Conservation (phyloP, 441 rosid species). For the Pelargonium myrrhifolium region DNA sequence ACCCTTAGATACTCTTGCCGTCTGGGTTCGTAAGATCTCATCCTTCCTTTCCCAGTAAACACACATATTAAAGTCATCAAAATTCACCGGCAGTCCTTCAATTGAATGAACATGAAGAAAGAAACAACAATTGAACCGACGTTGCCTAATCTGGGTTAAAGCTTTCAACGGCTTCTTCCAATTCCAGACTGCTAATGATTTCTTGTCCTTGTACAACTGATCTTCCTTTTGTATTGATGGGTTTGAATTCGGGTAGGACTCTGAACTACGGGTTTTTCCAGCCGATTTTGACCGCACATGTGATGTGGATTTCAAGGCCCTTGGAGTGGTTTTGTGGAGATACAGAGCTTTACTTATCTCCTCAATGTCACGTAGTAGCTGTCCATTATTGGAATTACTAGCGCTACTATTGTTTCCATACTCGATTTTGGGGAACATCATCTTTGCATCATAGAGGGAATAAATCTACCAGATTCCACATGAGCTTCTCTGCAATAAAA, state of each 20-base stretch:
- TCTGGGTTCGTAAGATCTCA: conserved; percentile 44
- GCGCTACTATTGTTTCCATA: conserved; percentile 20
- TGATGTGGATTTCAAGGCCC: conserved; percentile 33
- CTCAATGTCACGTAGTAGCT: conserved; percentile 67
- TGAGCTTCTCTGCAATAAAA: too few relatives aligned
- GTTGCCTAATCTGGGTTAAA: conserved; percentile 46
- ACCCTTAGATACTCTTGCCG: conserved; percentile 43
- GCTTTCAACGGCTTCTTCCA: conserved; percentile 85
- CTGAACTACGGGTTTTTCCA: conserved; percentile 28
- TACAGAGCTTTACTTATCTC: conserved; percentile 67
- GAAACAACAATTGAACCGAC: conserved; percentile 53
- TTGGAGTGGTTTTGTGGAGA: conserved; percentile 36
- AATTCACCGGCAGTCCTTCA: conserved; percentile 51
- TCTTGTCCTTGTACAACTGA: conserved; percentile 33
- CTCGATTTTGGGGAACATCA: conserved; percentile 32
- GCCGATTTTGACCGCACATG: conserved; percentile 37
- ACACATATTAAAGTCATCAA: conserved; percentile 38
- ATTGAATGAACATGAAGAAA: conserved; percentile 70
- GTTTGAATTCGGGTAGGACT: conserved; percentile 24
- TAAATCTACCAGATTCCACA: too few relatives aligned
- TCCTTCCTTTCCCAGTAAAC: conserved; percentile 72
- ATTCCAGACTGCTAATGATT: conserved; percentile 41
- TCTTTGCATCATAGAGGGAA: conserved; percentile 13
- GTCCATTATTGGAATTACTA: conserved; percentile 33
- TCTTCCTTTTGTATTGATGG: conserved; percentile 19